These are phyloP conservation scores for Persicaria tinctoria DNA, from an alignment of 148 eudicot genomes.

Conservation along the genomic window DNA sequence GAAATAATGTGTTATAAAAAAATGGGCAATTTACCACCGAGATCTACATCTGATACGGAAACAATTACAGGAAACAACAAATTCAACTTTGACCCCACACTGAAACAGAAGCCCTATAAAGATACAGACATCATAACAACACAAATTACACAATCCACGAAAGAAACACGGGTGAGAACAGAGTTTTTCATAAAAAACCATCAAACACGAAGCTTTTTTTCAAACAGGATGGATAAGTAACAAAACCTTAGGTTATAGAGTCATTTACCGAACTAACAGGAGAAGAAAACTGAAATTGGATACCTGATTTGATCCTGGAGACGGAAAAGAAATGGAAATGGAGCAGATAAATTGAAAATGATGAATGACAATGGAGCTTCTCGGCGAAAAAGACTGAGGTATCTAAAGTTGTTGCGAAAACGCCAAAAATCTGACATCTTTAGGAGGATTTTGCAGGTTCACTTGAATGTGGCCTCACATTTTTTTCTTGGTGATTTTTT, in stretches of 20 bases:
- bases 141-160: not conserved
- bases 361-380: not conserved
- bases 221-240: not conserved
- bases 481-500: constrained; percentile 1
- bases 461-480: constrained; percentile 4
- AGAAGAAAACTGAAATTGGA: constrained; percentile 1
- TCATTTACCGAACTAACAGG: not conserved
- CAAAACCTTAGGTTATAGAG: not conserved
- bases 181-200: not conserved
- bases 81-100: not conserved
- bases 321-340: not conserved
- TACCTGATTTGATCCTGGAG: constrained; percentile 6
- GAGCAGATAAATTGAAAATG: not conserved
- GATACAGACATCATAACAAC: not conserved
- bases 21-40: not conserved
- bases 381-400: not conserved
- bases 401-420: not conserved
- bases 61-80: not conserved
- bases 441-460: not conserved
- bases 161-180: not conserved
- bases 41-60: constrained; percentile 1
- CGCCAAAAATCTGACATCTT: constrained; percentile 11
- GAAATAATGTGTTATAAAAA: not conserved
- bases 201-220: not conserved
- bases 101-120: not conserved